Conservation (phyloP, 371 early-diverging fungal genomes). For the Nematocida sp. region DNA sequence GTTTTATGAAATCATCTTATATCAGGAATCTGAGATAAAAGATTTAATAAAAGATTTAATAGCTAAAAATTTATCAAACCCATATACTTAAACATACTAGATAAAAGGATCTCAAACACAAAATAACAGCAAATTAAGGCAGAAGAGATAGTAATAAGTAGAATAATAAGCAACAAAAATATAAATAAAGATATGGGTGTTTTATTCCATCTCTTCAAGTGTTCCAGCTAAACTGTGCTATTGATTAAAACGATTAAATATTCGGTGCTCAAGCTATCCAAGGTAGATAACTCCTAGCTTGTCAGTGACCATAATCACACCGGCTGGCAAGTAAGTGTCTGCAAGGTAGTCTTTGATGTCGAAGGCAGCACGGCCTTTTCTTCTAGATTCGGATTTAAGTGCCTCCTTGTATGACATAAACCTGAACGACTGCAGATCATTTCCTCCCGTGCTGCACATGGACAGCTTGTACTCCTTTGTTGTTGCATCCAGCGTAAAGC, state of each 20-base stretch:
- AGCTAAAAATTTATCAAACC: too few species aligned
- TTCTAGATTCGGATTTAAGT: not conserved
- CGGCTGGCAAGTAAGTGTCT: not conserved
- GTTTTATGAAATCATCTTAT: too few species aligned
- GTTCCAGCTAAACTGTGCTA: too few species aligned
- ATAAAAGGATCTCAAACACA: too few species aligned
- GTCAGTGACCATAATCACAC: not conserved
- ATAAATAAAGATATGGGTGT: not conserved
- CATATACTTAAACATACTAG: too few species aligned
- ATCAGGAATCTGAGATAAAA: too few species aligned
- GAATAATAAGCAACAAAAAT: not conserved
- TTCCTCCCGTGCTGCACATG: constrained; percentile 19
- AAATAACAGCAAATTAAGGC: too few species aligned
- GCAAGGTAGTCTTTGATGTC: constrained; percentile 1
- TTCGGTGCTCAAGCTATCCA: not conserved
- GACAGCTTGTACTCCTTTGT: not conserved
- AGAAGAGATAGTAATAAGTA: not conserved
- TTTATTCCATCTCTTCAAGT: not conserved
- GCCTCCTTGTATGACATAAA: constrained; percentile 27
- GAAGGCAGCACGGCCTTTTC: not conserved
- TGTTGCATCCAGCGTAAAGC: constrained; percentile 14
- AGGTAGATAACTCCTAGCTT: constrained; percentile 9
- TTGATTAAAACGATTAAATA: not conserved
- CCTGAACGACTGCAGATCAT: constrained; percentile 25
- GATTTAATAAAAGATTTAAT: too few species aligned